Base-by-base conservation (phyloP, 2,329 filamentous ascomycete species). In the Colletotrichum plurivorum region DNA sequence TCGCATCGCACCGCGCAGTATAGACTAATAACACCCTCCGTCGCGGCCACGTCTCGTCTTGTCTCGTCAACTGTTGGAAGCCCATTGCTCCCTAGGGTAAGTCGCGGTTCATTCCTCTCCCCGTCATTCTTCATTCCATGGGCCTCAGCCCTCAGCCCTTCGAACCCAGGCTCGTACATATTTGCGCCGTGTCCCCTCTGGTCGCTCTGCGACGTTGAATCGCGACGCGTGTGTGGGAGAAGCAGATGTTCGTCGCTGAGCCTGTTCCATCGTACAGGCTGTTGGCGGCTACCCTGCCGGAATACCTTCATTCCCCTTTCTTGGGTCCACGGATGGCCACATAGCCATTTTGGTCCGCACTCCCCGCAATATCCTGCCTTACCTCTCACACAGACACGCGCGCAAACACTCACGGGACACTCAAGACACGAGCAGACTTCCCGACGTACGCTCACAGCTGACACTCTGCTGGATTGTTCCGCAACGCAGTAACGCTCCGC, bases 21-120 rank as follows among this genome's bases (percentile, higher is more conserved):
- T 68, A 70, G 63, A 70, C 63, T 70, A 70, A 68, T 70, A 70
- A 46, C 31, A 45, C n/a, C 46, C 36, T 60, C 63, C 22, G 56
- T 39, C 48, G 22, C 36, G 22, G 10, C 25, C 48, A 31, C 49
- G 41, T 16, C 46, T 65, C 46, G 54, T 66, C 51, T 60, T 55
- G 16, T 56, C 45, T 31, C 27, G 43, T 41, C 55, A 36, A 36
- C 59, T 43, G 46, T 57, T 53, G 39, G 55, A 39, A 54, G 39
- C 53, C 18, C 46, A 43, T 16, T 16, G 20, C 59, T 52, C 22
- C 61, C 51, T 69, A 48, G 15, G 67, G 67, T 69, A 69, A 66
- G 67, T 52, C 62, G 51, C 9, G 43, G 53, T 20, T 22, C 56
- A 69, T 61, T 57, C 51, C 67, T 61, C 31, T 67, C 13, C 16